Base-by-base conservation (phyloP, 2,329 filamentous ascomycete species). In the Aspergillus sp. region DNA sequence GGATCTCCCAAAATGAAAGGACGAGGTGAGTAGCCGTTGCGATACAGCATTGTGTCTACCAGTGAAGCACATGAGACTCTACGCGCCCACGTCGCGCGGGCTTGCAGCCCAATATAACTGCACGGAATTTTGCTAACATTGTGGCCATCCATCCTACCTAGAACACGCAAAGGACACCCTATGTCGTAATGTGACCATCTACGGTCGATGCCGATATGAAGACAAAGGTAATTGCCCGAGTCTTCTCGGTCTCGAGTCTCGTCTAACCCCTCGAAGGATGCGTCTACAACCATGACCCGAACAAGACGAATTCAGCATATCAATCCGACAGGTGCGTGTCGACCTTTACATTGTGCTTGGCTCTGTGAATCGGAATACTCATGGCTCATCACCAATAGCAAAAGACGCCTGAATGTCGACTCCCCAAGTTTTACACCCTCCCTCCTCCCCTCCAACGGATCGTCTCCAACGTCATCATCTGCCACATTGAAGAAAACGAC, bases 381-480 rank as follows among this genome's bases (percentile, higher is more conserved):
- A 38, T 38, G 34, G 34, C 34, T 38, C 34, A 38, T 38, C 34
- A 38, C 16, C 52, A 64, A 61, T 52, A 70, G 59, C 59, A 73
- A 90, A 73, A 94, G 91, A 72, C 80, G 88, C 23, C 81, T 99
- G 61, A 99, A 96, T 71, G 94, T 96, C 66, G 94, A 97, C 66
- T 97, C 94, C 7, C 93, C 94, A 11, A 90, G 93, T 45, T 99
- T 99, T 71, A 97, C 91, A 0, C 93, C 93, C 34, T 76, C 83
- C 13, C 49, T 70, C 23, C 54, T 72, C 14, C 66, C 71, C 31
- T 63, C 67, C 29, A 75, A 75, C 49, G 72, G 71, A 32, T 67
- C 67, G 2, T 67, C 67, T 11, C 61, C 63, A 9, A 62, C 60
- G 11, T 49, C 48, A 2, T 56, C 60, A 17, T 50, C 58, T 36